phyloP scores from a whole-genome alignment of 2,329 filamentous ascomycete species.

The Aspergillus alliaceus region DNA sequence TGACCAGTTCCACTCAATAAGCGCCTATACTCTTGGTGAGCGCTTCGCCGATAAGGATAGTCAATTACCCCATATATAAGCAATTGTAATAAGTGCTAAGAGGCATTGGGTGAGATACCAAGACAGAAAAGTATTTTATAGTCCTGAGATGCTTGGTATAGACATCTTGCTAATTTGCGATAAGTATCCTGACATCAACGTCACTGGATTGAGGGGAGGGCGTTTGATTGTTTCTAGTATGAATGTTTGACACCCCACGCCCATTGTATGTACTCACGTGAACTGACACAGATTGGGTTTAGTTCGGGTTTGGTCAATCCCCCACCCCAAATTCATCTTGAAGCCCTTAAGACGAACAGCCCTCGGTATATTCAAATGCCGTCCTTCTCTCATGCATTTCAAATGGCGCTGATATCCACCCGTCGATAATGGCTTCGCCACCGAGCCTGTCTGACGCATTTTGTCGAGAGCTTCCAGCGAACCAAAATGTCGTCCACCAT shows the following conservation, averaged over 20 bases:
- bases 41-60: slow-evolving; percentile 28
- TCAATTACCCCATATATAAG: neutral
- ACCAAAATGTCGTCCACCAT: too few relatives aligned
- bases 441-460: neutral
- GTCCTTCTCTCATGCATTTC: neutral
- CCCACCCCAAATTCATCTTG: neutral
- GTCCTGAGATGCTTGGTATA: neutral
- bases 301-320: neutral
- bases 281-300: neutral
- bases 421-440: neutral
- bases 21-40: slow-evolving; percentile 34
- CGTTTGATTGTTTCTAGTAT: neutral
- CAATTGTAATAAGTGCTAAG: neutral
- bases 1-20: slow-evolving; percentile 32
- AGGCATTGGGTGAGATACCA: neutral
- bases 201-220: neutral
- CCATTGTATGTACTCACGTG: slow-evolving; percentile 6
- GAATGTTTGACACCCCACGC: slow-evolving; percentile 1
- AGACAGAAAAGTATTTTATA: neutral
- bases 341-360: neutral
- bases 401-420: neutral
- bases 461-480: neutral
- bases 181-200: neutral
- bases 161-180: neutral
- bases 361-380: neutral